phyloP scores from a whole-genome alignment of 176 grass and related monocot species.

The Juncus effusus region DNA sequence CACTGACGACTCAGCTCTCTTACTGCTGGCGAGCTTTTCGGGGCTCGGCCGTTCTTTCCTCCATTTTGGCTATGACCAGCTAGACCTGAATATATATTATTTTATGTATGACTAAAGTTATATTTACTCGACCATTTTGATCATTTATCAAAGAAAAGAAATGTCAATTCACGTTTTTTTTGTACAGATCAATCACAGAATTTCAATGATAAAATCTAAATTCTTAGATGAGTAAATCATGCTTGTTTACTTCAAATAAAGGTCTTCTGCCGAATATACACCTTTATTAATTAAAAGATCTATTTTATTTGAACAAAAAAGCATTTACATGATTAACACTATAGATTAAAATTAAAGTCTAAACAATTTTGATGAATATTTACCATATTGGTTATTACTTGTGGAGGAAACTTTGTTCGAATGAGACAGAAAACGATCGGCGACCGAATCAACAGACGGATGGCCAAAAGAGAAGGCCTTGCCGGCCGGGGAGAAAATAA shows the following conservation, averaged over 20 bases:
- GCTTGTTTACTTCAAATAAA: no score
- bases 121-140: not conserved
- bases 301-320: not conserved
- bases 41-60: not conserved
- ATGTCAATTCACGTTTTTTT: not conserved
- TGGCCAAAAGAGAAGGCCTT: conserved; percentile 62
- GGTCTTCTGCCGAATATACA: not conserved
- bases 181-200: not conserved
- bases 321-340: not conserved
- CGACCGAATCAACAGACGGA: conserved; percentile 35
- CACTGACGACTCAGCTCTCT: conserved; percentile 37
- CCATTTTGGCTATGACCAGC: conserved; percentile 12
- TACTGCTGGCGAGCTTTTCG: not conserved
- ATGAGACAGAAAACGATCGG: conserved; percentile 30
- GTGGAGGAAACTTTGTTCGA: not conserved
- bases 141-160: not conserved
- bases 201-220: not conserved
- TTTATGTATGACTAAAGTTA: not conserved
- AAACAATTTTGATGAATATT: not conserved
- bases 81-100: not conserved
- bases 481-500: conserved; percentile 53
- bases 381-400: not conserved
- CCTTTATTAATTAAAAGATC: not conserved
- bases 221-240: no score
- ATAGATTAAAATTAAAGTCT: not conserved